Evolutionary conservation across 352 stramenopile genomes (phyloP).

Genomic region (Phytopythium litorale): DNA sequence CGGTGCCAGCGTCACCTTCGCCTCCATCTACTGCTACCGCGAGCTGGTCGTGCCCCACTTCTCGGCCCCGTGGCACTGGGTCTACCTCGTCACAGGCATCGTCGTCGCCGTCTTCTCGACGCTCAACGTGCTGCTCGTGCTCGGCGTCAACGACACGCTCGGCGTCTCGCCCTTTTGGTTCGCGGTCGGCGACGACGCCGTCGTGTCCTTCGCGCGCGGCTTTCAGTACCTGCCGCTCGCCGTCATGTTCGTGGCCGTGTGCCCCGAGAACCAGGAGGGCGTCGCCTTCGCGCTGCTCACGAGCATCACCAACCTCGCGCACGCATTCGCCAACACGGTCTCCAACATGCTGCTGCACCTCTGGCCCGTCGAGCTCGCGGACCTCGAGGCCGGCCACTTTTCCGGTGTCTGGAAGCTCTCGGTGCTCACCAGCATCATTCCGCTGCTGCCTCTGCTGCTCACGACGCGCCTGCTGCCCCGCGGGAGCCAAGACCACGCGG

Average conservation of each 20-base stretch:
- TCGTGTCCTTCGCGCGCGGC: constrained; percentile 64
- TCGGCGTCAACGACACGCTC: constrained; percentile 54
- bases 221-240: constrained; percentile 79
- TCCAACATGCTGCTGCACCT: constrained; percentile 74
- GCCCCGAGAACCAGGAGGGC: constrained; percentile 67
- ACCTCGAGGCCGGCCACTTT: constrained; percentile 54
- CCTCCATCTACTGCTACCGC: constrained; percentile 52
- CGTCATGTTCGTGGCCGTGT: constrained; percentile 75
- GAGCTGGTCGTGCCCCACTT: constrained; percentile 34
- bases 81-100: constrained; percentile 63
- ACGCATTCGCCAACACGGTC: constrained; percentile 64
- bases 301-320: constrained; percentile 67
- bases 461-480: constrained; percentile 48
- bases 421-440: constrained; percentile 53
- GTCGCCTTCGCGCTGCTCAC: constrained; percentile 77
- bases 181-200: constrained; percentile 57
- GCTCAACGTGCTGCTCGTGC: constrained; percentile 66
- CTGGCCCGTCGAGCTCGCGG: constrained; percentile 65
- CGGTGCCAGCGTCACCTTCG: constrained; percentile 64
- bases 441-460: constrained; percentile 38
- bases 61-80: constrained; percentile 48
- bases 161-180: constrained; percentile 75
- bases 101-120: constrained; percentile 63
- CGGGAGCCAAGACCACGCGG: constrained; percentile 39
- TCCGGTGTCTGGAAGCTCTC: constrained; percentile 79